Percentiles rank a stretch among this genome's conserved stretches.
Conservation (phyloP, 1,139 yeast genomes). For the Saccharomyces hybrid region DNA sequence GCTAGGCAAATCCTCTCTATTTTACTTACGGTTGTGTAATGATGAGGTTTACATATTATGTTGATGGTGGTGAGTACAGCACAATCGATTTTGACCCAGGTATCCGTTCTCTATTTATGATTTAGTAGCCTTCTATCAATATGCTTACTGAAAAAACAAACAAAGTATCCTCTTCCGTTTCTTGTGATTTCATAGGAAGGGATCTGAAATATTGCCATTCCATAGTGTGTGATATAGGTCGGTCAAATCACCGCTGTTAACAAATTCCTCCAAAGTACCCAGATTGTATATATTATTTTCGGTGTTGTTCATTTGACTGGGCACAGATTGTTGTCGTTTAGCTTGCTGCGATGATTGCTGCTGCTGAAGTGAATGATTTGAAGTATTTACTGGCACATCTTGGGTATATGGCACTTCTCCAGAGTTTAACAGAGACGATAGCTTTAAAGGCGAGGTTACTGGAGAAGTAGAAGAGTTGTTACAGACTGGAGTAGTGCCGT, state of each 20-base stretch:
- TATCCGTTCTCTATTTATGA: background rate
- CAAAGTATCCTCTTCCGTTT: background rate
- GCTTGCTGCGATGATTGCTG: background rate
- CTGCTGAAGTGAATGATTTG: background rate
- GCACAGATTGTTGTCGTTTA: background rate
- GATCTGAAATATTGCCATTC: slow-evolving; percentile 24
- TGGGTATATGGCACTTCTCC: background rate
- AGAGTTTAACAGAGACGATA: background rate
- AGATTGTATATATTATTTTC: slow-evolving; percentile 14
- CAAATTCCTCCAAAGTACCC: slow-evolving; percentile 30
- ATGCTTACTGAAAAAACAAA: too few species aligned
- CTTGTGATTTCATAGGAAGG: background rate
- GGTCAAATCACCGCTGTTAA: slow-evolving; percentile 25
- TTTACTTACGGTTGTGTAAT: background rate
- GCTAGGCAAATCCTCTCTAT: background rate
- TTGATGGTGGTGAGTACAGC: background rate
- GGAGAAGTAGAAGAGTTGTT: background rate
- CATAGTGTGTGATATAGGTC: slow-evolving; percentile 26
- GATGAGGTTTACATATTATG: background rate
- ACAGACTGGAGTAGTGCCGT: background rate
- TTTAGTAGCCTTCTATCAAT: background rate
- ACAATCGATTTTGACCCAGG: background rate
- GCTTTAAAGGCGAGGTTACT: background rate
- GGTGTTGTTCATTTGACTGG: background rate
- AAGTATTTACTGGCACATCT: background rate